Evolutionary conservation across 2,329 filamentous ascomycete genomes (phyloP).

Genomic region (Diplodia sapinea): DNA sequence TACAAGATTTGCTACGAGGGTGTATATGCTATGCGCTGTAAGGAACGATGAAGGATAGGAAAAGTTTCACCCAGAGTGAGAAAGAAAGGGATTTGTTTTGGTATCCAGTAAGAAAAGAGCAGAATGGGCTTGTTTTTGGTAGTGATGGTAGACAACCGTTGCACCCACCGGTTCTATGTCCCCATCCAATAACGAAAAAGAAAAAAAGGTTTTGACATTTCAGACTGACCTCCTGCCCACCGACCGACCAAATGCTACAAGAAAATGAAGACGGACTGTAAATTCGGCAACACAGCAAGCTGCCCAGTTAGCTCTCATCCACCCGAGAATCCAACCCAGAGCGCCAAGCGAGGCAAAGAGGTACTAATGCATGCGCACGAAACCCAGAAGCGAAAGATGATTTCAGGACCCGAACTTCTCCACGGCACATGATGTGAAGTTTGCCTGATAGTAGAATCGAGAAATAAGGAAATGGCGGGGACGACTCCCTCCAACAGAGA

Average conservation of each 20-base stretch:
- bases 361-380: slow-evolving; percentile 22
- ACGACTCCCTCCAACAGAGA: not conserved
- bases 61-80: not conserved
- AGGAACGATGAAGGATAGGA: not conserved
- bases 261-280: not conserved
- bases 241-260: slow-evolving; percentile 9
- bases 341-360: not conserved
- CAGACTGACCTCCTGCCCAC: not conserved
- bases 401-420: not conserved
- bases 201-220: not conserved
- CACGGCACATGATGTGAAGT: not conserved
- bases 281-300: slow-evolving; percentile 4
- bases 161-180: slow-evolving; percentile 2
- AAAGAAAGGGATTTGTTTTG: not conserved
- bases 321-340: slow-evolving; percentile 7
- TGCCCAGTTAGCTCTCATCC: slow-evolving; percentile 12
- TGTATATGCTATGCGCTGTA: not conserved
- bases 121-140: slow-evolving; percentile 1
- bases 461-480: slow-evolving; percentile 9
- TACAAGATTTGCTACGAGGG: not conserved
- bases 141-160: not conserved
- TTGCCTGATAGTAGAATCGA: not conserved
- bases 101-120: not conserved
- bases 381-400: not conserved
- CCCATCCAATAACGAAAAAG: not conserved